Conservation (phyloP, 2,329 filamentous ascomycete genomes). For the Ilyonectria sp. region DNA sequence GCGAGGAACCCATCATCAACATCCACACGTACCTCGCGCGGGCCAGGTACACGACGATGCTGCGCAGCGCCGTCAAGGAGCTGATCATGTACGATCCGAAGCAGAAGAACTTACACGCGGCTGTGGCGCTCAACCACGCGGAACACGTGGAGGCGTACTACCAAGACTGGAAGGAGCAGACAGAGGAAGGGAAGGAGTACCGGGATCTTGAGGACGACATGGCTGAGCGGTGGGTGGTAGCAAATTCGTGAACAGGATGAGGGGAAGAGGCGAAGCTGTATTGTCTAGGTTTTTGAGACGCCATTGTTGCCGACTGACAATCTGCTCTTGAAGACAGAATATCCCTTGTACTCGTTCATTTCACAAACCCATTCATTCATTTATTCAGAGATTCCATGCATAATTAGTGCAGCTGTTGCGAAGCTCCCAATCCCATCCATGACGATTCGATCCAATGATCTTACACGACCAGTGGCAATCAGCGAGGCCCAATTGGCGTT, state of each 20-base stretch:
- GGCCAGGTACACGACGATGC: conserved; percentile 48
- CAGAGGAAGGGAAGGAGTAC: conserved; percentile 50
- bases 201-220: conserved; percentile 52
- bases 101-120: conserved; percentile 7
- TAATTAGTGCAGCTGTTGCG: background rate
- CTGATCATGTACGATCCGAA: conserved; percentile 47
- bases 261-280: background rate
- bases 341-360: background rate
- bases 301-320: background rate
- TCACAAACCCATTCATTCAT: background rate
- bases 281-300: background rate
- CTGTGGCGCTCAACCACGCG: conserved; percentile 27
- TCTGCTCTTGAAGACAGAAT: background rate
- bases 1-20: conserved; percentile 47
- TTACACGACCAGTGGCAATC: conserved; percentile 42
- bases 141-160: conserved; percentile 46
- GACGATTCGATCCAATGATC: conserved; percentile 44
- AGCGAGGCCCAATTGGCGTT: conserved; percentile 29
- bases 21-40: conserved; percentile 47
- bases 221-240: conserved; percentile 23
- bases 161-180: conserved; percentile 49
- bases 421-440: conserved; percentile 16
- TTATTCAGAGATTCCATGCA: background rate
- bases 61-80: conserved; percentile 42
- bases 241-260: background rate